Conservation (phyloP, 805 yeast genomes). For the Candida germanica region DNA sequence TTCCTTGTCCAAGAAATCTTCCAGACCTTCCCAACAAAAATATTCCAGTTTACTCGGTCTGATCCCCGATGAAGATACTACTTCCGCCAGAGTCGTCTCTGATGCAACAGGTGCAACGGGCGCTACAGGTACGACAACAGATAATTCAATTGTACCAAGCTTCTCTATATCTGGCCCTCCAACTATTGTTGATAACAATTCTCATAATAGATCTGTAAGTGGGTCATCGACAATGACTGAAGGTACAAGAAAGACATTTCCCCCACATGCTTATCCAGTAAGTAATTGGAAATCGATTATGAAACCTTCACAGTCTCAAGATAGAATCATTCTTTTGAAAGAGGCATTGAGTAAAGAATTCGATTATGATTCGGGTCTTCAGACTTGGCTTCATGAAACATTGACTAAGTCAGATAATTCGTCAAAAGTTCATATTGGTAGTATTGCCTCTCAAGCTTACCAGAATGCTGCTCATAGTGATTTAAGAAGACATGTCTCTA, state of each 20-base stretch:
- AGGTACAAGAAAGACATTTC: slow-evolving; percentile 10
- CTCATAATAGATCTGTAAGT: slow-evolving; percentile 9
- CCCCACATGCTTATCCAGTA: slow-evolving; percentile 27
- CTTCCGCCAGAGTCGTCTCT: background rate
- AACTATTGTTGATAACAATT: background rate
- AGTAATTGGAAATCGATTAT: slow-evolving; percentile 42
- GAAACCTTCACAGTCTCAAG: slow-evolving; percentile 38
- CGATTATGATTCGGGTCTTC: slow-evolving; percentile 54
- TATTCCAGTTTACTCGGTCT: slow-evolving; percentile 25
- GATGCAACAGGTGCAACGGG: background rate
- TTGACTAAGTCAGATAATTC: slow-evolving; percentile 34
- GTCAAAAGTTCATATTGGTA: slow-evolving; percentile 44
- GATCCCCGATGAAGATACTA: slow-evolving; percentile 5
- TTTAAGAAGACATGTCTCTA: slow-evolving; percentile 47
- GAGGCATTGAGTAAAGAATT: slow-evolving; percentile 42
- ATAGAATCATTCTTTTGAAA: slow-evolving; percentile 39
- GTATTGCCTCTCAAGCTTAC: slow-evolving; percentile 62
- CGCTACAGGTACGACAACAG: background rate
- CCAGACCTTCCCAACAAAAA: slow-evolving; percentile 12
- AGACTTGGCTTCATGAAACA: slow-evolving; percentile 51
- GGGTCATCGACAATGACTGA: slow-evolving; percentile 13
- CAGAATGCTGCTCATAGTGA: slow-evolving; percentile 60
- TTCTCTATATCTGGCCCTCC: slow-evolving; percentile 1
- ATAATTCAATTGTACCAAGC: slow-evolving; percentile 7
- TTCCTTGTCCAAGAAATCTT: slow-evolving; percentile 5